phyloP scores from a whole-genome alignment of 768 basidiomycete species.

The Rhodotorula graminis region DNA sequence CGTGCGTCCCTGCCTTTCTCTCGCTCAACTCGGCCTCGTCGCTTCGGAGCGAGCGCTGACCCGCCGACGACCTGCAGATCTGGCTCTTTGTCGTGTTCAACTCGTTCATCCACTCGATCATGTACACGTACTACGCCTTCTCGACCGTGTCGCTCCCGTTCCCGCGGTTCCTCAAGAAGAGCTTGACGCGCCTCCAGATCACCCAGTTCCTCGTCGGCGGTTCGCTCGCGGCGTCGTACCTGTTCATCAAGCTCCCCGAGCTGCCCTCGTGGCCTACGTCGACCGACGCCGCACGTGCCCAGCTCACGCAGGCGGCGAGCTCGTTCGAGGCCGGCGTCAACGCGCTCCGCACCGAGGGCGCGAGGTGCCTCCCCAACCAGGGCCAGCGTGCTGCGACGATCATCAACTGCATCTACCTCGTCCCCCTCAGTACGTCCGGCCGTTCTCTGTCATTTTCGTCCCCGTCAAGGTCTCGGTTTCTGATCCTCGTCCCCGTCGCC shows the following conservation, averaged over 20 bases:
- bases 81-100: slow-evolving; percentile 42
- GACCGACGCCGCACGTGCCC: slow-evolving; percentile 7
- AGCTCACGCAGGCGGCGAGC: slow-evolving; percentile 12
- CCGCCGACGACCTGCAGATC: background rate
- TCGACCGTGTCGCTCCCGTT: slow-evolving; percentile 40
- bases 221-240: slow-evolving; percentile 36
- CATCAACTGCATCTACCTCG: slow-evolving; percentile 40
- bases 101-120: slow-evolving; percentile 40
- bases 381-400: slow-evolving; percentile 19
- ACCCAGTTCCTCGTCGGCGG: slow-evolving; percentile 37
- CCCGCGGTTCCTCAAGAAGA: slow-evolving; percentile 42
- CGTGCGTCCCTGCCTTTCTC: background rate
- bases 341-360: slow-evolving; percentile 8
- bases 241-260: slow-evolving; percentile 38
- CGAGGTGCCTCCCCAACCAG: slow-evolving; percentile 35
- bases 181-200: slow-evolving; percentile 39
- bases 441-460: background rate
- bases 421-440: background rate
- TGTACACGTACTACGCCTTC: slow-evolving; percentile 41
- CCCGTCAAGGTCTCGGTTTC: no score
- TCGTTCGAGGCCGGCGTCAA: slow-evolving; percentile 26
- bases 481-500: background rate
- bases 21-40: no score
- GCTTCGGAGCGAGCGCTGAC: background rate
- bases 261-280: slow-evolving; percentile 12